phyloP scores from a whole-genome alignment of 169 alveolate species.

The Plasmodium coatneyi region DNA sequence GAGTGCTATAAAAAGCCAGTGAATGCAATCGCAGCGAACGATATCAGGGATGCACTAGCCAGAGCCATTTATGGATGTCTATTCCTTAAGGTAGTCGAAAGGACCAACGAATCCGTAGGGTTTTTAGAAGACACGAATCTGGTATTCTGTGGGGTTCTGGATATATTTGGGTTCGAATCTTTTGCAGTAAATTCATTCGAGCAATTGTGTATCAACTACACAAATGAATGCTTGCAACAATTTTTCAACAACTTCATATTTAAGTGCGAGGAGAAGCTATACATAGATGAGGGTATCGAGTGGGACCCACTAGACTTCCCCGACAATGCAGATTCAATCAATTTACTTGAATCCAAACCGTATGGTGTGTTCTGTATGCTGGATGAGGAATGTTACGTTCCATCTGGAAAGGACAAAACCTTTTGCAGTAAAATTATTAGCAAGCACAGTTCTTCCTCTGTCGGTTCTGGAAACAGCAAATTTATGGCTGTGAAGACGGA shows the following conservation, averaged over 20 bases:
- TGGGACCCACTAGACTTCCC: constrained; percentile 97
- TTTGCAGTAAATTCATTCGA: constrained; percentile 95
- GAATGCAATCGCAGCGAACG: constrained; percentile 86
- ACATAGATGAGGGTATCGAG: constrained; percentile 92
- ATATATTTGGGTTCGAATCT: constrained; percentile 98
- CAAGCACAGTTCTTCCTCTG: constrained; percentile 72
- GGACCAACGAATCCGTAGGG: constrained; percentile 94
- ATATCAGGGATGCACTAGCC: constrained; percentile 96
- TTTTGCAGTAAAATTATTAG: constrained; percentile 86
- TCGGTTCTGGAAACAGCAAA: constrained; percentile 62
- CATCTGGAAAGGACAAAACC: constrained; percentile 91
- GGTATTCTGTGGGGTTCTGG: constrained; percentile 93
- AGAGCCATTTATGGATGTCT: constrained; percentile 96
- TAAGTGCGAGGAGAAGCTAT: constrained; percentile 94
- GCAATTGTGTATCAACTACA: constrained; percentile 97
- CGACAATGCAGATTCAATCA: constrained; percentile 96
- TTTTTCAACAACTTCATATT: constrained; percentile 96
- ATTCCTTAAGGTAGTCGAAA: constrained; percentile 95
- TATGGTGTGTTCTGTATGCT: constrained; percentile 92
- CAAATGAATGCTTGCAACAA: constrained; percentile 96
- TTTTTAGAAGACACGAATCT: constrained; percentile 62
- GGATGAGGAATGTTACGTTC: constrained; percentile 95
- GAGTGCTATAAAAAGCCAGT: constrained; percentile 88
- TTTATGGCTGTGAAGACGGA: constrained; percentile 87
- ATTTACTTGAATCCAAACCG: constrained; percentile 90